These are phyloP conservation scores for Suhomyces tanzawaensis DNA, from an alignment of 805 yeast genomes.

Conservation along the genomic window DNA sequence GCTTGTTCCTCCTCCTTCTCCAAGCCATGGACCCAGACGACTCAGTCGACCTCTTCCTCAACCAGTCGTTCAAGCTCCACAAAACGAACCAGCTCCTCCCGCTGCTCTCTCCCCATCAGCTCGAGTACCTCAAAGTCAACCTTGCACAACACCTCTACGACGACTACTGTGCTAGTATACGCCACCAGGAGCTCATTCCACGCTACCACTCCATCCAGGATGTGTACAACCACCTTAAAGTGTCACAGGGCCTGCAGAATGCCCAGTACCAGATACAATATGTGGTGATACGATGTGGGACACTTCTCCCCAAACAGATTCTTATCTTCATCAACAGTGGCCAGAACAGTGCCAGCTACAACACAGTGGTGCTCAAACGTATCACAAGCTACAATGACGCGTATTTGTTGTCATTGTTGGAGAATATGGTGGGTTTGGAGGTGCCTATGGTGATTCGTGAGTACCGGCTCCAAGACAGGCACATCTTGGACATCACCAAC, in stretches of 20 bases:
- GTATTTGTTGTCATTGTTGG: conserved; percentile 7
- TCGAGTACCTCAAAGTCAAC: conserved; percentile 5
- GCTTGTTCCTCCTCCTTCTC: too few species aligned
- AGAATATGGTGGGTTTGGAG: conserved; percentile 7
- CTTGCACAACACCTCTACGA: conserved; percentile 5
- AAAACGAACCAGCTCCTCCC: conserved; percentile 10
- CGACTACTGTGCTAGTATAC: neutral
- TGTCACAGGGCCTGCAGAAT: neutral
- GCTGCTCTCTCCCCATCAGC: conserved; percentile 2
- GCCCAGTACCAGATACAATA: conserved; percentile 7
- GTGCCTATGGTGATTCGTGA: conserved; percentile 11
- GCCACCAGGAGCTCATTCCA: conserved; percentile 8
- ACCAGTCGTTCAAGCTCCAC: conserved; percentile 14
- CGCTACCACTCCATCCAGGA: conserved; percentile 8
- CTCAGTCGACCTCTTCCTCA: conserved; percentile 9
- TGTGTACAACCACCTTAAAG: conserved; percentile 5
- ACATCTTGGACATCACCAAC: conserved; percentile 7
- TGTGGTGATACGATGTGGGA: conserved; percentile 9
- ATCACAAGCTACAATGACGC: neutral
- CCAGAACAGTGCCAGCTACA: conserved; percentile 1
- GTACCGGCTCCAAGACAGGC: conserved; percentile 6
- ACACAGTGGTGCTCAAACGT: conserved; percentile 9
- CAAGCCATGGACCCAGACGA: too few species aligned
- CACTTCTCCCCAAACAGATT: conserved; percentile 11
- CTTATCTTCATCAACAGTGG: conserved; percentile 7